These are phyloP conservation scores for Apophysomyces trapeziformis DNA, from an alignment of 371 early-diverging fungal genomes.

Conservation along the genomic window DNA sequence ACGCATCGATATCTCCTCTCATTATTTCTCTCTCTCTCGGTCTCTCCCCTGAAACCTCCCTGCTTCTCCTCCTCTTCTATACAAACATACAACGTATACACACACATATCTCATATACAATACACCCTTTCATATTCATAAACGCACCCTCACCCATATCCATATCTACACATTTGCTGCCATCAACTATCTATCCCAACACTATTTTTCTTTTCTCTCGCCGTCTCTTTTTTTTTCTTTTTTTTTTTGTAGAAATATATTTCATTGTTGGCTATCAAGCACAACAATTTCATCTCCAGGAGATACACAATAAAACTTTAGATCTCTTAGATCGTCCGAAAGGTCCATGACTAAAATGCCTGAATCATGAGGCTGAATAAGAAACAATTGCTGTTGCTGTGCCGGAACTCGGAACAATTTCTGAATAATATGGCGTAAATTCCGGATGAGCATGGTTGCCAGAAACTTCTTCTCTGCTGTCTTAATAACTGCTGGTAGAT, in stretches of 20 bases:
- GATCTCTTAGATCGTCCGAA: slow-evolving; percentile 46
- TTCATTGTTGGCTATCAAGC: slow-evolving; percentile 1
- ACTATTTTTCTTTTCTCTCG: not conserved
- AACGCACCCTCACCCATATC: no score
- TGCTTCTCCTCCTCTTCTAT: no score
- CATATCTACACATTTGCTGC: no score
- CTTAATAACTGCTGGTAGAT: slow-evolving; percentile 29
- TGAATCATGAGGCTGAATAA: slow-evolving; percentile 18
- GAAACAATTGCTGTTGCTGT: slow-evolving; percentile 34
- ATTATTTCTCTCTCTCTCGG: not conserved
- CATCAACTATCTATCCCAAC: no score
- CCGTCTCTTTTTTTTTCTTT: not conserved
- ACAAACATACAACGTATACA: no score
- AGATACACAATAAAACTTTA: slow-evolving; percentile 42
- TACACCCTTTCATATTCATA: no score
- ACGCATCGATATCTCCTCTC: not conserved
- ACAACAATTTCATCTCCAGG: slow-evolving; percentile 15
- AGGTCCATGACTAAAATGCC: slow-evolving; percentile 38
- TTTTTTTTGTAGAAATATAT: not conserved
- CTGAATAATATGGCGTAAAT: slow-evolving; percentile 44
- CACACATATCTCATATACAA: no score
- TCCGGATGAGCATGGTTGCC: slow-evolving; percentile 48
- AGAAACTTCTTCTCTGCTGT: slow-evolving; percentile 53
- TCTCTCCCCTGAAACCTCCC: not conserved
- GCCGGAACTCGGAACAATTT: slow-evolving; percentile 42